Evolutionary conservation across 108 stramenopile species (phyloP).

Genomic region (Fragilaria radians): DNA sequence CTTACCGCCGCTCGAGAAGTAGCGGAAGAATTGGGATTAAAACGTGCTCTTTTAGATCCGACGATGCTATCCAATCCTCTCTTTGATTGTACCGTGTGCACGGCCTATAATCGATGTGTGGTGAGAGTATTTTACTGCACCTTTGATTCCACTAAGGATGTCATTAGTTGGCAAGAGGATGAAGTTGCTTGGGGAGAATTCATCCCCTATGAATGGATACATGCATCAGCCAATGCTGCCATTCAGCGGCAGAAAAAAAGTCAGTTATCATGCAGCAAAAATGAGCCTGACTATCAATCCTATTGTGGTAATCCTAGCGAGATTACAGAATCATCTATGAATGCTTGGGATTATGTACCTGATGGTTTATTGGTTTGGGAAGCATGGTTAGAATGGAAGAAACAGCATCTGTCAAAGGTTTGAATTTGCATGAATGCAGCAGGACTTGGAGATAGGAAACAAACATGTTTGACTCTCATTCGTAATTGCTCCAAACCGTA

Average conservation of each 20-base stretch:
- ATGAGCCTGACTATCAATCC: neutral
- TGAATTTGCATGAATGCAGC: too few relatives aligned
- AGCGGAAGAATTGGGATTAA: constrained; percentile 67
- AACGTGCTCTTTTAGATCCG: constrained; percentile 17
- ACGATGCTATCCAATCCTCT: constrained; percentile 31
- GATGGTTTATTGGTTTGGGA: constrained; percentile 80
- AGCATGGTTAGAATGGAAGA: constrained; percentile 42
- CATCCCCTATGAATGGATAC: constrained; percentile 48
- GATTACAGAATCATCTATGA: constrained; percentile 8
- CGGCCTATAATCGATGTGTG: constrained; percentile 73
- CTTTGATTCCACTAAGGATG: constrained; percentile 20
- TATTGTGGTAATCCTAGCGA: neutral
- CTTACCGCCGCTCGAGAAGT: constrained; percentile 65
- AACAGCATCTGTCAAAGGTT: too few relatives aligned
- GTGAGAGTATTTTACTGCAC: constrained; percentile 55
- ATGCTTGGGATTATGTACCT: constrained; percentile 72
- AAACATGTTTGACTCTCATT: too few relatives aligned
- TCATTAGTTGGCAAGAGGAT: constrained; percentile 70
- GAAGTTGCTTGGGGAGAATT: constrained; percentile 79
- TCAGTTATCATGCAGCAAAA: too few relatives aligned
- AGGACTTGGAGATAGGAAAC: too few relatives aligned
- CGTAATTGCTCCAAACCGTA: too few relatives aligned
- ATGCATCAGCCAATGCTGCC: constrained; percentile 37
- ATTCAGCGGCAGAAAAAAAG: constrained; percentile 42
- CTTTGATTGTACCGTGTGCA: constrained; percentile 63